phyloP scores from a whole-genome alignment of 495 filamentous ascomycete genomes.

The Trichoderma asperelloides region DNA sequence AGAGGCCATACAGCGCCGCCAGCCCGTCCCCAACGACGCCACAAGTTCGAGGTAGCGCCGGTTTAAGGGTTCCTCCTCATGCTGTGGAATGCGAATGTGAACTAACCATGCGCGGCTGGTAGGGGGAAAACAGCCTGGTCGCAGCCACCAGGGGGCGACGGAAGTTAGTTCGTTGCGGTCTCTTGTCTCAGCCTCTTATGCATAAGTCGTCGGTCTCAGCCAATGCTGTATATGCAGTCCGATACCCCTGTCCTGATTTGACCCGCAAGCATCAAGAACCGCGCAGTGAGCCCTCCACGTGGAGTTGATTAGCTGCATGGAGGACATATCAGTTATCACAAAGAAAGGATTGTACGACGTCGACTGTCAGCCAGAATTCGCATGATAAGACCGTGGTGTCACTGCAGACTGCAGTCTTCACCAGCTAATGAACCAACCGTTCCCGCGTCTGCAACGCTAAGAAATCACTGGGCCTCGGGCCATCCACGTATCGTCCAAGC shows the following conservation, averaged over 20 bases:
- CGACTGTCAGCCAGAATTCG: background rate
- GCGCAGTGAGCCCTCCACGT: background rate
- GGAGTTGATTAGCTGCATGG: background rate
- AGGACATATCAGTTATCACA: background rate
- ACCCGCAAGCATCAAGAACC: background rate
- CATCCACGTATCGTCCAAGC: background rate
- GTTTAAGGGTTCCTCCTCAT: no score
- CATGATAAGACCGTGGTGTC: background rate
- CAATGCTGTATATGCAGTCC: background rate
- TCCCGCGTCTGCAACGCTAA: no score
- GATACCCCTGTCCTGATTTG: background rate
- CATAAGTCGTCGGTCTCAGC: background rate
- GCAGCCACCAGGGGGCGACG: background rate
- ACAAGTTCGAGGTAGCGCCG: no score
- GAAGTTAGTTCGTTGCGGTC: background rate
- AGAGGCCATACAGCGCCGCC: no score
- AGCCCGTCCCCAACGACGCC: no score
- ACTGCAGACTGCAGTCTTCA: background rate
- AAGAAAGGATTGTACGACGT: background rate
- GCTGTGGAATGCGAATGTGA: no score
- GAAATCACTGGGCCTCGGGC: background rate
- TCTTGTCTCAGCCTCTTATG: slow-evolving; percentile 1
- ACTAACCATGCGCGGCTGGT: no score
- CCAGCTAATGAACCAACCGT: no score
- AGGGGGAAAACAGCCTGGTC: background rate